Conservation (phyloP, 1,139 yeast species). For the Candida sp. region DNA sequence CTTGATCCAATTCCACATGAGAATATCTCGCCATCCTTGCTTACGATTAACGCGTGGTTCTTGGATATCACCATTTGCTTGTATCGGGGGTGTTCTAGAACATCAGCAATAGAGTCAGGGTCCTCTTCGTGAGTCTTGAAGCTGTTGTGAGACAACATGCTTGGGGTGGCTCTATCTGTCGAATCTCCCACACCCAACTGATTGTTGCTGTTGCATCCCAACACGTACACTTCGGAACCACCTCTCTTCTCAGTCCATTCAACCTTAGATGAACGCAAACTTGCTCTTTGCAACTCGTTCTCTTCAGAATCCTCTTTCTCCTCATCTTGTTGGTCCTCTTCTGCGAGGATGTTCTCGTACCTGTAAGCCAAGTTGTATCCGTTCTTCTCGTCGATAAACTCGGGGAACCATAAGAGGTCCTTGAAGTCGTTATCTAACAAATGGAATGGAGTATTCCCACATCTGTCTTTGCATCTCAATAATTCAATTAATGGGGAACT, state of each 20-base stretch:
- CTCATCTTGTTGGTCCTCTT: slow-evolving; percentile 7
- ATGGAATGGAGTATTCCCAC: slow-evolving; percentile 67
- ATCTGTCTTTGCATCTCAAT: slow-evolving; percentile 67
- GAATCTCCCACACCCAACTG: slow-evolving; percentile 74
- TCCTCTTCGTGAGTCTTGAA: slow-evolving; percentile 17
- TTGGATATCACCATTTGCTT: slow-evolving; percentile 58
- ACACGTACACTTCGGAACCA: slow-evolving; percentile 63
- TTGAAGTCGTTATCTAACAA: slow-evolving; percentile 49
- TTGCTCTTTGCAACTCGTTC: slow-evolving; percentile 4
- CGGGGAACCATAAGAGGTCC: slow-evolving; percentile 48
- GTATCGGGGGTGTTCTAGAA: slow-evolving; percentile 43
- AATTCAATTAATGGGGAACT: slow-evolving; percentile 37
- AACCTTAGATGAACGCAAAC: slow-evolving; percentile 17
- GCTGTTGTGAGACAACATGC: slow-evolving; percentile 26
- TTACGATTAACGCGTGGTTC: slow-evolving; percentile 65
- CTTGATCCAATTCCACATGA: slow-evolving; percentile 73
- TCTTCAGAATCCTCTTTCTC: slow-evolving; percentile 3
- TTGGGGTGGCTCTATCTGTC: slow-evolving; percentile 52
- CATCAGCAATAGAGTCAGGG: slow-evolving; percentile 13
- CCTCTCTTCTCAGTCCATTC: slow-evolving; percentile 49
- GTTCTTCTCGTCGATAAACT: slow-evolving; percentile 40
- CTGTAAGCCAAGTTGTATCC: slow-evolving; percentile 27
- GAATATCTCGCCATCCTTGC: slow-evolving; percentile 57
- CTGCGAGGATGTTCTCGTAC: slow-evolving; percentile 14
- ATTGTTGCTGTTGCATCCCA: slow-evolving; percentile 70